Evolutionary conservation across 2,329 filamentous ascomycete genomes (phyloP), one percentile per base, ranked within the genome.

Genomic region (Talaromyces atroroseus): DNA sequence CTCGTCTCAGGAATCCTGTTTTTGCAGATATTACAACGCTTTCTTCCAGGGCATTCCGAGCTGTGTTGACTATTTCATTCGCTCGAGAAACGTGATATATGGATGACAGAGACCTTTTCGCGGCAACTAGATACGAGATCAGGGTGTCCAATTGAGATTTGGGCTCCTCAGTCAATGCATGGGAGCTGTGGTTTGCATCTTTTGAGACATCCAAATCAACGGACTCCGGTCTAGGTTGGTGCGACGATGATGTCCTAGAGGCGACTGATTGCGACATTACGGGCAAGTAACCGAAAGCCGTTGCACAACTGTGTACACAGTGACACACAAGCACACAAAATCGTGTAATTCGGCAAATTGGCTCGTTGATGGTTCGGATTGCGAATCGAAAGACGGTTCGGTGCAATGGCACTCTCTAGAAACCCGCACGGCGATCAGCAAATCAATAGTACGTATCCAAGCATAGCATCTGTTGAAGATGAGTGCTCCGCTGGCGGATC

Each of bases 91-190:
- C 90, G 59, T 89, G 85, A 44, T 80, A 84, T 70, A 95, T 91
- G 11, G 90, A 90, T 16, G 88, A 89, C 4, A 97, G 81, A 1
- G 92, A 92, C 46, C 90, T 85, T 70, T 96, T 96, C 8, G 92
- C 89, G 29, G 88, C 86, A 42, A 96, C 84, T 36, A 96, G 86
- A 73, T 95, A 86, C 53, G 85, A 82, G 56, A 96, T 89, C 45
- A 97, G 84, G 23, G 84, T 85, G 64, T 95, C 90, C 66, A 95
- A 82, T 23, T 68, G 66, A 36, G 69, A 70, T 53, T 68, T 63
- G 14, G 62, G 54, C 14, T 62, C 61, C 38, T 63, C 52, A 8
- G 24, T 34, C 24, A 56, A 52, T 29, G 42, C 49, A 52, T 48
- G 52, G 4, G 52, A 29, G 42, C 49, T 46, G 7, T 46, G 57